Evolutionary conservation across 2,329 filamentous ascomycete genomes (phyloP).

Genomic region (Fusarium sp.): DNA sequence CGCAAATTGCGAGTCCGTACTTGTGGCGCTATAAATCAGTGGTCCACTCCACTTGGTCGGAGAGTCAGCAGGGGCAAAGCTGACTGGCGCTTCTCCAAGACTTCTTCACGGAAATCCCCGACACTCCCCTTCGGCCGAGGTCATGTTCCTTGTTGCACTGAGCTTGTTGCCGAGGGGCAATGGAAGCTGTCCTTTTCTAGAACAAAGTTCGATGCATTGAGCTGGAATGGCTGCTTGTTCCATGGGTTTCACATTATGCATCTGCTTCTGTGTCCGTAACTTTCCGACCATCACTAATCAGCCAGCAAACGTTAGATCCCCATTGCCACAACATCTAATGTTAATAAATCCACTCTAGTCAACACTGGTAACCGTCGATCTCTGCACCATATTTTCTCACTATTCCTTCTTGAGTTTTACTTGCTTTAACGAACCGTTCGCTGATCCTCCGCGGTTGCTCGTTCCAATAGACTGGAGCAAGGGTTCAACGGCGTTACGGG

Average conservation of each 20-base stretch:
- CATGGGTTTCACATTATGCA: no score
- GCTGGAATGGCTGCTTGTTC: neutral
- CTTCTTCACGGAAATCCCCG: slow-evolving; percentile 18
- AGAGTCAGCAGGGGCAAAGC: neutral
- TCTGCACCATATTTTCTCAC: neutral
- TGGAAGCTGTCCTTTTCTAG: neutral
- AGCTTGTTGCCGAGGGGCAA: neutral
- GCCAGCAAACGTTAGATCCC: neutral
- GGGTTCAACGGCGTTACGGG: neutral
- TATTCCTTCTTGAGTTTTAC: no score
- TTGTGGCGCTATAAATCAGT: neutral
- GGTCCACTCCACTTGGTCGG: slow-evolving; percentile 2
- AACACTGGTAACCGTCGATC: neutral
- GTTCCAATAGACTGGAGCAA: neutral
- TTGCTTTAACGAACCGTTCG: neutral
- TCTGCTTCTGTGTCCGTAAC: neutral
- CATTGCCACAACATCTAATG: neutral
- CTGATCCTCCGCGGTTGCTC: slow-evolving; percentile 8
- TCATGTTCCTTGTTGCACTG: neutral
- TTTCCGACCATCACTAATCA: neutral
- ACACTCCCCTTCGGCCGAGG: slow-evolving; percentile 24
- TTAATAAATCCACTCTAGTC: neutral
- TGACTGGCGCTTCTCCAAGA: slow-evolving; percentile 14
- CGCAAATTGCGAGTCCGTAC: slow-evolving; percentile 21
- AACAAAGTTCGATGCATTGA: neutral